Evolutionary conservation across 495 filamentous ascomycete genomes (phyloP).

Genomic region (Talaromyces trachyspermus): DNA sequence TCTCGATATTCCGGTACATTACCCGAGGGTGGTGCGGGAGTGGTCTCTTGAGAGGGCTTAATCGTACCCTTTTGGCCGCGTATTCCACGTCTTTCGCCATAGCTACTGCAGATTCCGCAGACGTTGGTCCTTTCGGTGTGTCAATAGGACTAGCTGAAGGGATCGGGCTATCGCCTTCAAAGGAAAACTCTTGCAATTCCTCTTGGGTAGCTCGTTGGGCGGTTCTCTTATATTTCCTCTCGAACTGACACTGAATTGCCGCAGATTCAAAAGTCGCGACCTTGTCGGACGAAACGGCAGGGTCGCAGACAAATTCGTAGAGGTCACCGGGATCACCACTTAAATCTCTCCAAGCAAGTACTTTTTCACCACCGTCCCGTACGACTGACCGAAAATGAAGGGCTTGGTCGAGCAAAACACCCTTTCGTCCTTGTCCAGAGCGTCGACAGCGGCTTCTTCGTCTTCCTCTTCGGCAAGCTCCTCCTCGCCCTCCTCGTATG

Average conservation of each 20-base stretch:
- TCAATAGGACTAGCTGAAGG: conserved; percentile 72
- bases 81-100: conserved; percentile 44
- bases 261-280: conserved; percentile 75
- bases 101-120: conserved; percentile 29
- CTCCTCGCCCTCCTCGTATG: conserved; percentile 95
- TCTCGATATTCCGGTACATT: conserved; percentile 62
- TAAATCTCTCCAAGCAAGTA: conserved; percentile 90
- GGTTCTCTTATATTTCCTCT: conserved; percentile 78
- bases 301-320: conserved; percentile 93
- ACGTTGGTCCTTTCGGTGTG: conserved; percentile 34
- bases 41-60: conserved; percentile 25
- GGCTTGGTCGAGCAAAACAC: conserved; percentile 87
- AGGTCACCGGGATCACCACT: conserved; percentile 90
- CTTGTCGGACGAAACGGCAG: conserved; percentile 56
- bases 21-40: conserved; percentile 47
- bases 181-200: conserved; percentile 75
- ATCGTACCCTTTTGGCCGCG: conserved; percentile 33
- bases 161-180: conserved; percentile 69
- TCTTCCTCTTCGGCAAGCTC: conserved; percentile 81
- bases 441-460: conserved; percentile 65
- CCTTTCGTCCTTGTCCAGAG: conserved; percentile 85
- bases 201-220: conserved; percentile 72
- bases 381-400: conserved; percentile 82
- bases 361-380: conserved; percentile 66
- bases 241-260: conserved; percentile 91